A percentile compares a stretch with the other conserved stretches of the same genome.
Evolutionary conservation across 2,329 filamentous ascomycete species (phyloP).

Genomic region (Fusarium fracticaudum): DNA sequence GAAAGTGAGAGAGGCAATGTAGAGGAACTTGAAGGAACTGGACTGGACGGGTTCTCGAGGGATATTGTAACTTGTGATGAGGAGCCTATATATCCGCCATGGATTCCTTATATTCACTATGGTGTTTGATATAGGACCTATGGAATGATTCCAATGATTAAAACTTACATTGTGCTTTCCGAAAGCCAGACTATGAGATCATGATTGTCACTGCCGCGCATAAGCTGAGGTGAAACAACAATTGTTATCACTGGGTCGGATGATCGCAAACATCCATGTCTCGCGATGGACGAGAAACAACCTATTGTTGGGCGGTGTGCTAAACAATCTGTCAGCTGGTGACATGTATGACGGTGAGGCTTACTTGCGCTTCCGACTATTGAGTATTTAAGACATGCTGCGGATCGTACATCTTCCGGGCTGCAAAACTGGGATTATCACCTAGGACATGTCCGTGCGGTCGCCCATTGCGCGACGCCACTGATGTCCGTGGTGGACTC

Average conservation of each 20-base stretch:
- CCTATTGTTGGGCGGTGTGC: neutral
- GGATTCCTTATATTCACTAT: neutral
- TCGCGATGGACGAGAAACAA: rapidly evolving
- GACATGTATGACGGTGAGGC: neutral
- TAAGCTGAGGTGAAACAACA: neutral
- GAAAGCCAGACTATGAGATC: no score
- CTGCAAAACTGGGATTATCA: neutral
- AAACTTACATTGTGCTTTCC: no score
- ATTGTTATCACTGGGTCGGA: neutral
- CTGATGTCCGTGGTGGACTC: rapidly evolving
- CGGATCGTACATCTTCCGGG: neutral
- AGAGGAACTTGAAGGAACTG: neutral
- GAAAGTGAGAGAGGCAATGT: neutral
- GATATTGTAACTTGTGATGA: neutral
- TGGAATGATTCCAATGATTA: no score
- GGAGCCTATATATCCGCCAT: neutral
- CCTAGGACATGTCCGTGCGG: neutral
- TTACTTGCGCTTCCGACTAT: neutral
- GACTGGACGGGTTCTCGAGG: neutral
- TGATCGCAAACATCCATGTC: neutral
- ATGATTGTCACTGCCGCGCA: no score
- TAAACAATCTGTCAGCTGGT: no score
- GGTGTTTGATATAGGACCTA: neutral
- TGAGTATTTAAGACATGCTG: neutral
- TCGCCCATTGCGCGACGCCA: neutral